Conservation (phyloP, 1,284 basidiomycete genomes). For the Phylloboletellus chloephorus region DNA sequence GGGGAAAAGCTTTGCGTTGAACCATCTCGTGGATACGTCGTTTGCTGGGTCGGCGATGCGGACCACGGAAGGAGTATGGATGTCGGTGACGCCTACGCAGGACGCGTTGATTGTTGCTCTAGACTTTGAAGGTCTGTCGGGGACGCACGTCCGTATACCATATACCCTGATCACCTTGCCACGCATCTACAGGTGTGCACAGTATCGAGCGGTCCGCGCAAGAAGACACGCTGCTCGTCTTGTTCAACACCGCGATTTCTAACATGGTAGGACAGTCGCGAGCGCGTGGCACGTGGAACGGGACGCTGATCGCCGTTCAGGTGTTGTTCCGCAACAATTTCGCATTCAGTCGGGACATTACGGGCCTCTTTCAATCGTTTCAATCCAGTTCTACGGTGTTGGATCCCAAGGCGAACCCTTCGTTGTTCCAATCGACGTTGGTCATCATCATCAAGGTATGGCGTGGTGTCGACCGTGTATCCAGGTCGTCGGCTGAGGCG, state of each 20-base stretch:
- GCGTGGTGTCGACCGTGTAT: neutral
- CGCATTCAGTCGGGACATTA: conserved; percentile 52
- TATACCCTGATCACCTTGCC: neutral
- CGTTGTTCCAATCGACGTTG: conserved; percentile 53
- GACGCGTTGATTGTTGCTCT: conserved; percentile 52
- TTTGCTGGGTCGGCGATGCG: conserved; percentile 65
- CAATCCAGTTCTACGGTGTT: conserved; percentile 56
- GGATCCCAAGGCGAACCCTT: conserved; percentile 53
- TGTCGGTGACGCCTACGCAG: conserved; percentile 59
- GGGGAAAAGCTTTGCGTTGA: conserved; percentile 57
- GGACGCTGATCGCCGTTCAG: conserved; percentile 26
- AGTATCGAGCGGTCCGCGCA: conserved; percentile 59
- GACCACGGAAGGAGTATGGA: conserved; percentile 63
- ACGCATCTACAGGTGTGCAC: conserved; percentile 44
- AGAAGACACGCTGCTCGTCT: conserved; percentile 56
- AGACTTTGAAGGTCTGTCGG: conserved; percentile 55
- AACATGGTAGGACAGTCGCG: conserved; percentile 35
- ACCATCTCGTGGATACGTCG: conserved; percentile 59
- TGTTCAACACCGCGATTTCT: conserved; percentile 62
- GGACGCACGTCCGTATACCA: too few species aligned
- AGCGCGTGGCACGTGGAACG: too few species aligned
- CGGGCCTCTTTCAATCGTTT: conserved; percentile 58
- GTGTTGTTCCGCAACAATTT: conserved; percentile 64
- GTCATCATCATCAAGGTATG: conserved; percentile 58
- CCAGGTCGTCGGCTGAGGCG: neutral